Evolutionary conservation across 345 rosid species (phyloP).

Genomic region (Reutealis trisperma): DNA sequence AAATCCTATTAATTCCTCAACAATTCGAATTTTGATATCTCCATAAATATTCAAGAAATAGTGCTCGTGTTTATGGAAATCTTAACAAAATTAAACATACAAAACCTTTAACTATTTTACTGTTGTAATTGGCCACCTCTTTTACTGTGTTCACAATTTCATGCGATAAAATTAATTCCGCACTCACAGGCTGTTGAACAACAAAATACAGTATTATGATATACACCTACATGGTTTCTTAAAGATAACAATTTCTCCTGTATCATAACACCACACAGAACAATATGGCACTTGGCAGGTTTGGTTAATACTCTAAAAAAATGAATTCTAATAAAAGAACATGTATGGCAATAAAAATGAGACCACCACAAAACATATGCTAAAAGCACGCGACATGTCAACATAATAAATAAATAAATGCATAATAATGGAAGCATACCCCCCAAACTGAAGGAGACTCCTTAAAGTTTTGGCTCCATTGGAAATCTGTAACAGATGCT

Average conservation of each 20-base stretch:
- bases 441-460: slow-evolving; percentile 99
- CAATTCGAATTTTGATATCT: neutral
- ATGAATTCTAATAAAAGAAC: neutral
- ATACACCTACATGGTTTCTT: neutral
- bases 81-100: neutral
- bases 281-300: neutral
- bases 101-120: neutral
- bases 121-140: neutral
- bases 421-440: slow-evolving; percentile 46
- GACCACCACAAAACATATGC: neutral
- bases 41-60: neutral
- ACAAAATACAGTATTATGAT: neutral
- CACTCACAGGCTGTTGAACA: neutral
- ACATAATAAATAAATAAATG: neutral
- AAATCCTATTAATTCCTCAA: neutral
- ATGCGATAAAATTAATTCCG: neutral
- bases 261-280: neutral
- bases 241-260: neutral
- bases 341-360: neutral
- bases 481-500: slow-evolving; percentile 87
- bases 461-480: slow-evolving; percentile 97
- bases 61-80: neutral
- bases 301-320: neutral
- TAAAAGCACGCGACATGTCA: neutral
- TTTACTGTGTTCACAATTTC: neutral